Evolutionary conservation across 2,329 filamentous ascomycete species (phyloP).

Genomic region (Hypoxylon sp.): DNA sequence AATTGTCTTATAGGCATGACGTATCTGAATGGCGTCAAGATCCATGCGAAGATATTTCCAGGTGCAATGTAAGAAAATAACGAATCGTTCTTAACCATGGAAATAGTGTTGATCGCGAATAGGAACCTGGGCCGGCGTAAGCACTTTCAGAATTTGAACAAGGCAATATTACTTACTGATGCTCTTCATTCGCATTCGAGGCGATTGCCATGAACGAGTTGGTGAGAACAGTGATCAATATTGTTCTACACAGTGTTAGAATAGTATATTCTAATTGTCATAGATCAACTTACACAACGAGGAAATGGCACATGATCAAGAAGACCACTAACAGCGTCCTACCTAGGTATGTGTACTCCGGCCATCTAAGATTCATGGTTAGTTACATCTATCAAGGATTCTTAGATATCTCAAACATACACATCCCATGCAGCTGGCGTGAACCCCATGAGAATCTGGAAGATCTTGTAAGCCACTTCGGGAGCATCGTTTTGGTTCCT

Average conservation of each 20-base stretch:
- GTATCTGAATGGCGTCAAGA: constrained; percentile 86
- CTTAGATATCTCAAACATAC: constrained; percentile 59
- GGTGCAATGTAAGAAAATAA: constrained; percentile 95
- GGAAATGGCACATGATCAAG: constrained; percentile 94
- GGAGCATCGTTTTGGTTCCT: constrained; percentile 77
- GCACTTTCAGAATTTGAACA: not conserved
- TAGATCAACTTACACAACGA: constrained; percentile 74
- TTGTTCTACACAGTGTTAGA: constrained; percentile 70
- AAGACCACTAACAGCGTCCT: constrained; percentile 84
- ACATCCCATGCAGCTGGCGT: constrained; percentile 95
- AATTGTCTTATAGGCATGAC: constrained; percentile 85
- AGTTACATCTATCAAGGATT: constrained; percentile 26
- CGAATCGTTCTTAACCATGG: constrained; percentile 98
- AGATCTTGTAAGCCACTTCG: constrained; percentile 89
- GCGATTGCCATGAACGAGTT: constrained; percentile 97
- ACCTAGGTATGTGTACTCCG: constrained; percentile 82
- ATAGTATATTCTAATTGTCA: not conserved
- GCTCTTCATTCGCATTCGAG: constrained; percentile 92
- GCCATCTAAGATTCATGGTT: constrained; percentile 66
- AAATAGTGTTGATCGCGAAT: constrained; percentile 96
- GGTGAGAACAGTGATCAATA: constrained; percentile 94
- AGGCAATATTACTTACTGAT: constrained; percentile 68
- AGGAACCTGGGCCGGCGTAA: constrained; percentile 71
- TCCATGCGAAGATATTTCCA: constrained; percentile 91
- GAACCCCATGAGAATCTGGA: constrained; percentile 96